These are phyloP conservation scores for Carex arenaria DNA, from an alignment of 202 grass and related monocot species.

Conservation along the genomic window DNA sequence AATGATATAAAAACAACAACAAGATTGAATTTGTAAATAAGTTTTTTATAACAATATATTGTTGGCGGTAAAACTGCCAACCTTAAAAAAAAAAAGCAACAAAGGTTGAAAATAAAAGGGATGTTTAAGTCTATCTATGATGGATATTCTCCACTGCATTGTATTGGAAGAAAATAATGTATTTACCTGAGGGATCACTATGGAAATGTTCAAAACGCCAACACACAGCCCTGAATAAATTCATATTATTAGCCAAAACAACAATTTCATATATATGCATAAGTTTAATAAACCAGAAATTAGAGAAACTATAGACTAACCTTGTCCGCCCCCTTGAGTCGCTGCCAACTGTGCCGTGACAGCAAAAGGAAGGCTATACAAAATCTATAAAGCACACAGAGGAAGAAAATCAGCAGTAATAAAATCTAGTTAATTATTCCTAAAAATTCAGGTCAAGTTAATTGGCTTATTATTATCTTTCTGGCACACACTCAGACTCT, in stretches of 20 bases:
- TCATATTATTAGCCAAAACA: background rate
- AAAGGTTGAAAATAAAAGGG: background rate
- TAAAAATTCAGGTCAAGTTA: background rate
- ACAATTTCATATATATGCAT: background rate
- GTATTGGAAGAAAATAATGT: background rate
- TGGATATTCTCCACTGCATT: background rate
- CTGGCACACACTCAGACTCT: background rate
- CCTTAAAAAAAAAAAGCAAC: no score
- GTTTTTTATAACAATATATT: no score
- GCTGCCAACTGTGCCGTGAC: conserved; percentile 65
- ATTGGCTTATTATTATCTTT: background rate
- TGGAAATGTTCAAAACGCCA: conserved; percentile 84
- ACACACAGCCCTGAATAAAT: conserved; percentile 61
- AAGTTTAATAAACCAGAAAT: background rate
- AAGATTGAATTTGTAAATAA: no score
- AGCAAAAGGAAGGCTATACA: conserved; percentile 87
- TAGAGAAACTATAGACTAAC: conserved; percentile 26
- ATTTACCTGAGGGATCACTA: conserved; percentile 76
- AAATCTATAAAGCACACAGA: conserved; percentile 33
- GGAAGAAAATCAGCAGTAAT: background rate
- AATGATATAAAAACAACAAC: background rate
- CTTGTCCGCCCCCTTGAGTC: conserved; percentile 59
- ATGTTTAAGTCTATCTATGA: background rate
- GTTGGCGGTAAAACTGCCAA: no score
- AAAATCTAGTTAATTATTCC: background rate